Percentiles rank a stretch among this genome's conserved stretches.
Conservation (phyloP, 176 grass and related monocot species). For the Puccinellia tenuiflora region DNA sequence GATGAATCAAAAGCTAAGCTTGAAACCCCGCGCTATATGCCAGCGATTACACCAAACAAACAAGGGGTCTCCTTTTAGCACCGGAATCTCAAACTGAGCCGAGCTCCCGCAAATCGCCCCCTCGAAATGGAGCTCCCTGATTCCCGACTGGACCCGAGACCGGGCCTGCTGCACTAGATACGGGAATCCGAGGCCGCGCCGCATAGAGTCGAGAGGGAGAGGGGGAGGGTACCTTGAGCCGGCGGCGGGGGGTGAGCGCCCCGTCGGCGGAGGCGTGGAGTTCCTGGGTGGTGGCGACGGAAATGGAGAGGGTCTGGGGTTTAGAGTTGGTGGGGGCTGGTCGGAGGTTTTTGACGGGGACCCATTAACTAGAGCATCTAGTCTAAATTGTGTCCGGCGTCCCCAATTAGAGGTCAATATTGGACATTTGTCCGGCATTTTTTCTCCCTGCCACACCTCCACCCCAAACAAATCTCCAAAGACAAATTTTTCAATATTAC, state of each 20-base stretch:
- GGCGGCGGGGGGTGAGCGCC: neutral
- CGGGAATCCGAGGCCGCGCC: neutral
- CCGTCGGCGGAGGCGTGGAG: slow-evolving; percentile 2
- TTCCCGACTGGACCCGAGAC: neutral
- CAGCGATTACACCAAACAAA: neutral
- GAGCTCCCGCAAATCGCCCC: neutral
- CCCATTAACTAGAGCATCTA: no score
- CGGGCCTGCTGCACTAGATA: neutral
- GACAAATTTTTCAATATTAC: no score
- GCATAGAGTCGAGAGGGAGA: neutral
- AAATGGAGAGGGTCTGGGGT: neutral
- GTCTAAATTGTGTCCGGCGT: no score
- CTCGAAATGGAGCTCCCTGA: neutral
- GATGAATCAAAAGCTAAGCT: neutral
- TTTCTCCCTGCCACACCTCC: no score
- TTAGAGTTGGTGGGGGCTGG: neutral
- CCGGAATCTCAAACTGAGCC: neutral
- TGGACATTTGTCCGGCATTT: no score
- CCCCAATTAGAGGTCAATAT: no score
- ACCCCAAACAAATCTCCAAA: no score
- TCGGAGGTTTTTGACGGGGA: slow-evolving; percentile 3
- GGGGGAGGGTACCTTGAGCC: slow-evolving; percentile 6
- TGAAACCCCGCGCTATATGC: neutral
- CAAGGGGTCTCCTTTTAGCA: neutral
- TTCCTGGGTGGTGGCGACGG: no score